These are phyloP conservation scores for Metschnikowia continentalis DNA, from an alignment of 805 yeast genomes.

Conservation along the genomic window DNA sequence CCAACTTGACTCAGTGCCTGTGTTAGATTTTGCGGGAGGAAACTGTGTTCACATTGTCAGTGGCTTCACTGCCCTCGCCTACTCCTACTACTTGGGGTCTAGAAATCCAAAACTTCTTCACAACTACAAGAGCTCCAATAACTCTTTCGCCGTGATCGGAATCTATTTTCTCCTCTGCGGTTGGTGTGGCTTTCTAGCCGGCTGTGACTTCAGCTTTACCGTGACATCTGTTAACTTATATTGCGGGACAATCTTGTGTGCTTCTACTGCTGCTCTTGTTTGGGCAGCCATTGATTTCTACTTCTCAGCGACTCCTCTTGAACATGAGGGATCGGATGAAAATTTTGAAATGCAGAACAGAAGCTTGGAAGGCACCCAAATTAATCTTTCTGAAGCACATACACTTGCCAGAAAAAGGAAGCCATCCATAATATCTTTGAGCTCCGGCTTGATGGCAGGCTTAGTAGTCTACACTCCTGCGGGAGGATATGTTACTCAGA, in stretches of 20 bases:
- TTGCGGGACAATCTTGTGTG: constrained; percentile 31
- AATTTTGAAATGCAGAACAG: constrained; percentile 5
- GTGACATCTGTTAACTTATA: constrained; percentile 28
- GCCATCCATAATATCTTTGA: constrained; percentile 35
- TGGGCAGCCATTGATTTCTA: constrained; percentile 39
- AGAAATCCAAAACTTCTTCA: constrained; percentile 35
- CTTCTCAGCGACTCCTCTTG: constrained; percentile 37
- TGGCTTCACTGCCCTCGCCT: constrained; percentile 43
- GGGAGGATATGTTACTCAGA: constrained; percentile 37
- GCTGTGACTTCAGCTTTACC: constrained; percentile 41
- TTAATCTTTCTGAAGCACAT: neutral
- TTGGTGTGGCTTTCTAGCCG: constrained; percentile 42
- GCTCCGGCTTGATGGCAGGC: constrained; percentile 40
- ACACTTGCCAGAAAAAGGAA: constrained; percentile 18
- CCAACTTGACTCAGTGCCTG: constrained; percentile 30
- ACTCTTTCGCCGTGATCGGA: constrained; percentile 32
- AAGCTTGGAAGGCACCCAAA: neutral
- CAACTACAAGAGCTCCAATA: constrained; percentile 35
- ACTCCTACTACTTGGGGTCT: constrained; percentile 41
- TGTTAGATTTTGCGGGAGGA: constrained; percentile 45
- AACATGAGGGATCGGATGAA: constrained; percentile 11
- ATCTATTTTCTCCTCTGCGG: constrained; percentile 25
- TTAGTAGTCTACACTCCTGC: constrained; percentile 42
- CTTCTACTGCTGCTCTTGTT: constrained; percentile 31
- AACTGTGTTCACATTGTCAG: constrained; percentile 42